Base-by-base conservation (phyloP, 2,329 filamentous ascomycete genomes). In the Aureobasidium melanogenum region DNA sequence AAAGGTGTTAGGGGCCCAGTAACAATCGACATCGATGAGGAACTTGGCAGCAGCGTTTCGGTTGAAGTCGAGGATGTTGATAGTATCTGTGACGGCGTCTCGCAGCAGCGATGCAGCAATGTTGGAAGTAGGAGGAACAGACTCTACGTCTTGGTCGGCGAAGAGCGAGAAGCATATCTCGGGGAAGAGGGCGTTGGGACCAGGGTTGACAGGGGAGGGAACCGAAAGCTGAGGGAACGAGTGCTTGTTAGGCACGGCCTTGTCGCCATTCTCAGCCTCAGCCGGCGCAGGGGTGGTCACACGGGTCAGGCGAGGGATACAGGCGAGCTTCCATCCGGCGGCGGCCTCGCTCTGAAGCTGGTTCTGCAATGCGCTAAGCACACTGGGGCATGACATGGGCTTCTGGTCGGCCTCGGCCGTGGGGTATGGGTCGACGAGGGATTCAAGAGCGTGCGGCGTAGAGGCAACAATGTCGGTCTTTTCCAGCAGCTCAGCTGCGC, bases 161-260 rank as follows among this genome's bases (percentile, higher is more conserved):
- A 96, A 99, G 52, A 97, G 90, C 1, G 94, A 97, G 72, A 96
- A 88, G 76, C 91, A 96, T 26, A 96, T 82, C 74, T 99, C 94
- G 0, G 94, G 94, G 72, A 96, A 96, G 47, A 97, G 79, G 1
- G 89, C 82, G 57, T 86, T 85, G 9, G 87, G 79, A 1, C 92
- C 93, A 32, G 88, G 82, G 60, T 85, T 82, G 60, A 97, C 85
- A 1, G 86, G 85, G 51, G 86, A 82, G 0, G 94, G 93, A 56
- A 97, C 83, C 1, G 77, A 79, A 66, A 97, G 86, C 2, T 82
- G 68, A 0, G 94, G 94, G 66, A 97, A 86, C 2, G 82, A 73
- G 71, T 97, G 90, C 74, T 91, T 95, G 10, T 63, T 52, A 17
- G 67, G 63, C 8, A 61, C 84, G 62, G 38, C n/a, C 52, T 44